These are phyloP conservation scores for Tuber magnatum DNA, from an alignment of 495 filamentous ascomycete genomes.

Conservation along the genomic window DNA sequence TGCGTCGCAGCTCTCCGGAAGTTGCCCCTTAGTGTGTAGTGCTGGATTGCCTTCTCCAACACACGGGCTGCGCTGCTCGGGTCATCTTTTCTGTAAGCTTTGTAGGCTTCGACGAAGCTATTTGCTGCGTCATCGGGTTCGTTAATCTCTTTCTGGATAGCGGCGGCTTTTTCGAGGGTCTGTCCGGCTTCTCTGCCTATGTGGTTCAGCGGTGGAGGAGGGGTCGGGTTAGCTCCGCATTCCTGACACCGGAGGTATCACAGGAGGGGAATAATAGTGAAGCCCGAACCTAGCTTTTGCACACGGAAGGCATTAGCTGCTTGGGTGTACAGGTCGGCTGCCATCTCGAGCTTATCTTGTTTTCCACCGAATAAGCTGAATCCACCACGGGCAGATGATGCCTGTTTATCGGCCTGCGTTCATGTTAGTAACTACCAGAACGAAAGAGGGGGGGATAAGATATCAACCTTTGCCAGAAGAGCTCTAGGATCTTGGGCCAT, in stretches of 20 bases:
- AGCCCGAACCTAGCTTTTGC: conserved; percentile 26
- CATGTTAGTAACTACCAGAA: conserved; percentile 11
- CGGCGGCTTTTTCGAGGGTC: conserved; percentile 53
- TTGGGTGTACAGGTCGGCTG: conserved; percentile 70
- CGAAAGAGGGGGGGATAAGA: background rate
- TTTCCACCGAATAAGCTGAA: conserved; percentile 70
- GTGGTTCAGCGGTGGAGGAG: background rate
- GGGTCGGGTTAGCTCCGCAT: conserved; percentile 7
- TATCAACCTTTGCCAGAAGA: conserved; percentile 24
- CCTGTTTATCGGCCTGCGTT: conserved; percentile 69
- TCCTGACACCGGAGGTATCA: background rate
- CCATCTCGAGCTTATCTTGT: conserved; percentile 76
- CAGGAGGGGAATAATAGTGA: background rate
- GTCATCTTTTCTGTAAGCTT: conserved; percentile 73
- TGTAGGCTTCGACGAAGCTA: conserved; percentile 66
- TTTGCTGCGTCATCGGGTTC: conserved; percentile 87
- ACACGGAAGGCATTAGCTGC: conserved; percentile 68
- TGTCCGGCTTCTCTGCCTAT: conserved; percentile 69
- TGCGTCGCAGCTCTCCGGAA: conserved; percentile 80
- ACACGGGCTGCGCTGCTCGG: conserved; percentile 72
- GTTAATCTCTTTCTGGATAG: conserved; percentile 70
- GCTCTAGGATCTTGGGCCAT: conserved; percentile 34
- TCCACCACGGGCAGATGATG: conserved; percentile 60
- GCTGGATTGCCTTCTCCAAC: conserved; percentile 63
- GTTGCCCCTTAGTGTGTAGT: conserved; percentile 77